Evolutionary conservation across 2,329 filamentous ascomycete species (phyloP).

Genomic region (Phialemoniopsis sp.): DNA sequence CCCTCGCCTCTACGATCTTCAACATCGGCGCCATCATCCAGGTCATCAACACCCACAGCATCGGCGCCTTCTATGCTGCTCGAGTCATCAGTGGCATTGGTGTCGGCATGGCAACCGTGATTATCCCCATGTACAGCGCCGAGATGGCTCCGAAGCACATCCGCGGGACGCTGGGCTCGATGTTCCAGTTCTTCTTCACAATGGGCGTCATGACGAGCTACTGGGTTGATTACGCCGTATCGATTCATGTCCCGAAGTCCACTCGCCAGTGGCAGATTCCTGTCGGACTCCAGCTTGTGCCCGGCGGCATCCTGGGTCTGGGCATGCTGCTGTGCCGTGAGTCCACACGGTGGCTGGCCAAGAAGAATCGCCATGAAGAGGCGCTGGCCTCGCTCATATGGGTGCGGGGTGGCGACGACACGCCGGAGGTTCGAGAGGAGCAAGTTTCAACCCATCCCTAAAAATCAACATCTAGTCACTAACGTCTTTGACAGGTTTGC

Average conservation of each 20-base stretch:
- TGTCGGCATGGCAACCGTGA: slow-evolving; percentile 32
- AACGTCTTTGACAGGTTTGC: slow-evolving; percentile 21
- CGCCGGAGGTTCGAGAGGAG: slow-evolving; percentile 26
- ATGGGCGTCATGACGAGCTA: slow-evolving; percentile 32
- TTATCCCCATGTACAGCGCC: slow-evolving; percentile 39
- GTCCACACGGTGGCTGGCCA: slow-evolving; percentile 41
- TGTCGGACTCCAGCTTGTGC: slow-evolving; percentile 42
- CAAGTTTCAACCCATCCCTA: slow-evolving; percentile 9
- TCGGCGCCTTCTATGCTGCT: slow-evolving; percentile 26
- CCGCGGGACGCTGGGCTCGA: slow-evolving; percentile 33
- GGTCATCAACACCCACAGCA: slow-evolving; percentile 28
- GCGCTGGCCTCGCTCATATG: slow-evolving; percentile 43
- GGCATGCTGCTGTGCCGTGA: slow-evolving; percentile 46
- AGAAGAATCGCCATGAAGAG: slow-evolving; percentile 37
- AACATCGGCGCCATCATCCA: slow-evolving; percentile 36
- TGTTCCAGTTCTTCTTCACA: slow-evolving; percentile 41
- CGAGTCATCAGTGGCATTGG: slow-evolving; percentile 27
- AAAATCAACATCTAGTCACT: background rate
- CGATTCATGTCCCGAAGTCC: too few species aligned
- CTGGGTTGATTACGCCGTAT: slow-evolving; percentile 45
- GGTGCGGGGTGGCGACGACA: slow-evolving; percentile 42
- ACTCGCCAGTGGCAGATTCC: too few species aligned
- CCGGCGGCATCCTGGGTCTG: slow-evolving; percentile 37
- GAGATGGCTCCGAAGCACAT: slow-evolving; percentile 43
- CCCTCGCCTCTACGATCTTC: slow-evolving; percentile 35